A percentile compares a stretch with the other conserved stretches of the same genome.
These are phyloP conservation scores for Fraxinus latifolia DNA, from an alignment of 305 asterid genomes.

Conservation along the genomic window DNA sequence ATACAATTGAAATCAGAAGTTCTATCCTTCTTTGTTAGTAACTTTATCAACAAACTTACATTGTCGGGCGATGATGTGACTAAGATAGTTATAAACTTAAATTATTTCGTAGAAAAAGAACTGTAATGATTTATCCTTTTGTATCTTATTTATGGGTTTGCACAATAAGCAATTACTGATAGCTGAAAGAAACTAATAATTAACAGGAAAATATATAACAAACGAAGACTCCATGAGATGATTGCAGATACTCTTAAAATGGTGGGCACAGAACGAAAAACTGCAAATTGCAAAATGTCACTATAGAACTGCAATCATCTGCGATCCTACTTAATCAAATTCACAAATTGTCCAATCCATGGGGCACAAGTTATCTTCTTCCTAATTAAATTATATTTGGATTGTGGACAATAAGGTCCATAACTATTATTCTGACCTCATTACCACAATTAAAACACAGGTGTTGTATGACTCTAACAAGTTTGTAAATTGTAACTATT, in stretches of 20 bases:
- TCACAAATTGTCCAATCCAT: not conserved
- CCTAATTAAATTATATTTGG: not conserved
- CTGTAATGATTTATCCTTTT: not conserved
- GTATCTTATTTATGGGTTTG: not conserved
- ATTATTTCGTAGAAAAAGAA: not conserved
- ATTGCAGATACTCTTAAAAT: not conserved
- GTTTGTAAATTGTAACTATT: not conserved
- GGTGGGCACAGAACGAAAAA: not conserved
- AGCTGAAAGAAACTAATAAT: not conserved
- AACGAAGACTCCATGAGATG: not conserved
- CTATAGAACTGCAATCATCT: not conserved
- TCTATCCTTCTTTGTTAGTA: not conserved
- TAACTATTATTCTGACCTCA: not conserved
- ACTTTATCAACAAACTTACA: not conserved
- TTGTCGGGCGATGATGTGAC: not conserved
- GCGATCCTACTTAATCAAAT: constrained; percentile 15
- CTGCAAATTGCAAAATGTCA: not conserved
- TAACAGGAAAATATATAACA: not conserved
- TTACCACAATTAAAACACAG: not conserved
- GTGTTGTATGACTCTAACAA: not conserved
- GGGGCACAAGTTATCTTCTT: not conserved
- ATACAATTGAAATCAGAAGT: not conserved
- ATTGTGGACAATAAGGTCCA: not conserved
- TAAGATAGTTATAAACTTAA: not conserved
- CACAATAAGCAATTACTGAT: not conserved